phyloP scores from a whole-genome alignment of 164 flowering plant species.

The Liquidambar formosana region DNA sequence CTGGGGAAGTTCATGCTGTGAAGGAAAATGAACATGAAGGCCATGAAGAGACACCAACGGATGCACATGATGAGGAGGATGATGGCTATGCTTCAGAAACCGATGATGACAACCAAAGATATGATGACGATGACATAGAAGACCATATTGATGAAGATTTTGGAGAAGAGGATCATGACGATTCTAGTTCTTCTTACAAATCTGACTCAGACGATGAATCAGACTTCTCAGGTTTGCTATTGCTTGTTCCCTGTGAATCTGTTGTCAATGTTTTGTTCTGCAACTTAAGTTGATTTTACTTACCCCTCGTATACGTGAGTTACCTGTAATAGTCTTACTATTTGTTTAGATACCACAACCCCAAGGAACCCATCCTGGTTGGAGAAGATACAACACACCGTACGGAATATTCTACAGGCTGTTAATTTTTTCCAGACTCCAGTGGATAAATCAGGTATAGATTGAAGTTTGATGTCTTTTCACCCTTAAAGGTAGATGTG shows the following conservation, averaged over 20 bases:
- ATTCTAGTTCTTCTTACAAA: constrained; percentile 46
- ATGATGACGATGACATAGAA: constrained; percentile 49
- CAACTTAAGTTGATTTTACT: not conserved
- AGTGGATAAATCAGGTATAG: constrained; percentile 66
- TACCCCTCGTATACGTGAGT: not conserved
- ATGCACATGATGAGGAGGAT: constrained; percentile 53
- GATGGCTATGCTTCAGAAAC: constrained; percentile 63
- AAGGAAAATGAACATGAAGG: constrained; percentile 36
- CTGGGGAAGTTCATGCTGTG: constrained; percentile 29
- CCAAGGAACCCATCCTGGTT: constrained; percentile 71
- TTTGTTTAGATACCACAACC: constrained; percentile 36
- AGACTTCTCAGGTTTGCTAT: constrained; percentile 60
- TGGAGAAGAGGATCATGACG: constrained; percentile 51
- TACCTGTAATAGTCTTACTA: constrained; percentile 6
- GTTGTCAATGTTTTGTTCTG: not conserved
- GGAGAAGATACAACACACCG: constrained; percentile 80
- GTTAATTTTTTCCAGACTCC: constrained; percentile 79
- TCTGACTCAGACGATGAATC: constrained; percentile 56
- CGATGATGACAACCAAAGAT: constrained; percentile 52
- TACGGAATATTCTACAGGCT: constrained; percentile 60
- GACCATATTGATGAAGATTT: constrained; percentile 49
- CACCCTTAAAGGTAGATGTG: not conserved
- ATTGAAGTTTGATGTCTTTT: not conserved
- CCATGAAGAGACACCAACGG: constrained; percentile 33
- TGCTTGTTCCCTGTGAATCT: not conserved